These are phyloP conservation scores for Penicillium sp. DNA, from an alignment of 2,329 filamentous ascomycete genomes.

Conservation along the genomic window DNA sequence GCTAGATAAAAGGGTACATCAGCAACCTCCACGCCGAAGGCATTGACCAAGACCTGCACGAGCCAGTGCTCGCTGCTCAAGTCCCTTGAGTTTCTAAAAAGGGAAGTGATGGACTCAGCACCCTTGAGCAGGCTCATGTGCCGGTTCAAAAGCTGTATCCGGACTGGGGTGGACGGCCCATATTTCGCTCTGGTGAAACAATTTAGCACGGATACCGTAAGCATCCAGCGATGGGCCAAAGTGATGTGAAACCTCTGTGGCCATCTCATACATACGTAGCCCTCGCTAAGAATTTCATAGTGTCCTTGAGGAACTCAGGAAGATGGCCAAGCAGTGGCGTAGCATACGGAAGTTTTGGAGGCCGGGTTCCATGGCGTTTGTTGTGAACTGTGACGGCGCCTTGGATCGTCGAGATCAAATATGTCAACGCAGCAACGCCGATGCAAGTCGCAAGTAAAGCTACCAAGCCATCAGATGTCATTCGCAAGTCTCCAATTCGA, in stretches of 20 bases:
- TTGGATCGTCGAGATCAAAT: conserved; percentile 6
- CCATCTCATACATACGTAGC: background rate
- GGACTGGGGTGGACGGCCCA: background rate
- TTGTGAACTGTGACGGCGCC: conserved; percentile 4
- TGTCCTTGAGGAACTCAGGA: conserved; percentile 4
- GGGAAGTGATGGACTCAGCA: background rate
- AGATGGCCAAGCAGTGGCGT: conserved; percentile 8
- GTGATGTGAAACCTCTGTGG: background rate
- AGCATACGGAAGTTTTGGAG: conserved; percentile 6
- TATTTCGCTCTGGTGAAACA: background rate
- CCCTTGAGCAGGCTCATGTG: background rate
- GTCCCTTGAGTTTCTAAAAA: conserved; percentile 6
- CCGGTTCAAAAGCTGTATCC: background rate
- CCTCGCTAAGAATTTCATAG: background rate
- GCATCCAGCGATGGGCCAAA: too few species aligned
- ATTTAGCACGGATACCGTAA: background rate
- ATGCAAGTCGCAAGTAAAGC: background rate
- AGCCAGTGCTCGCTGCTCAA: conserved; percentile 7
- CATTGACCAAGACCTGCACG: conserved; percentile 4
- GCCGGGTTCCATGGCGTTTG: conserved; percentile 4
- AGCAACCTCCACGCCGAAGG: conserved; percentile 1
- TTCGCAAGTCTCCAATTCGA: background rate
- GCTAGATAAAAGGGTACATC: conserved; percentile 3
- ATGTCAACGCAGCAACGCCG: background rate
- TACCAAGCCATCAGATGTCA: background rate